Evolutionary conservation across 2,329 filamentous ascomycete genomes (phyloP).

Genomic region (Tolypocladium album): DNA sequence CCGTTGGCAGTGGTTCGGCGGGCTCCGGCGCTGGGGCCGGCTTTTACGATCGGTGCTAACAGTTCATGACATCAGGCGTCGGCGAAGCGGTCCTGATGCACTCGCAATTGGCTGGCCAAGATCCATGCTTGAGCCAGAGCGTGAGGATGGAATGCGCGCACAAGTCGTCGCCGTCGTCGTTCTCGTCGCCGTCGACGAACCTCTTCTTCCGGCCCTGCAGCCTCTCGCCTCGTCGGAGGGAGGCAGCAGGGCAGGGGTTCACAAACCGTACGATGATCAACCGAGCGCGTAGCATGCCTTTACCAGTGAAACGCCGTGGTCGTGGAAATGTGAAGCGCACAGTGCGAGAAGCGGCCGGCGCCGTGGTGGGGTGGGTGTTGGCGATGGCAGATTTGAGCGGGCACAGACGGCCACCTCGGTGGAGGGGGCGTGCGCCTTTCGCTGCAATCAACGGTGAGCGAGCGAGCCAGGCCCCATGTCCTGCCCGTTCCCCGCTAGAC

Average conservation of each 20-base stretch:
- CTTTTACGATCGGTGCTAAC: constrained; percentile 1
- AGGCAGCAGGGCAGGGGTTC: neutral
- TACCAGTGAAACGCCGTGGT: neutral
- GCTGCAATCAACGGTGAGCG: neutral
- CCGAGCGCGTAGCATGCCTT: neutral
- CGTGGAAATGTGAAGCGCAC: neutral
- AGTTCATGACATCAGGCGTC: neutral
- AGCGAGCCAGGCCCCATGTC: neutral
- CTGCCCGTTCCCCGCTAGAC: constrained; percentile 1
- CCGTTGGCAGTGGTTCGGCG: neutral
- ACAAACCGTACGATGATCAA: neutral
- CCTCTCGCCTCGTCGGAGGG: neutral
- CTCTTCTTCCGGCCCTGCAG: neutral
- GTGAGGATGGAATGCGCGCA: neutral
- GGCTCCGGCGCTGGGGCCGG: constrained; percentile 1
- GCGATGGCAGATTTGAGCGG: neutral
- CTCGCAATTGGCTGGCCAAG: neutral
- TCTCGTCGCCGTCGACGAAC: neutral
- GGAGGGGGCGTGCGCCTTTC: neutral
- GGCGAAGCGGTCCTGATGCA: neutral
- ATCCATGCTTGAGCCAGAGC: neutral
- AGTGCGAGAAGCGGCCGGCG: neutral
- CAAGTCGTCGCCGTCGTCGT: neutral
- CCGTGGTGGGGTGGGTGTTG: neutral
- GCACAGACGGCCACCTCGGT: neutral